Evolutionary conservation across 208 protist genomes (phyloP).

Genomic region (Wallacemonas collosoma): DNA sequence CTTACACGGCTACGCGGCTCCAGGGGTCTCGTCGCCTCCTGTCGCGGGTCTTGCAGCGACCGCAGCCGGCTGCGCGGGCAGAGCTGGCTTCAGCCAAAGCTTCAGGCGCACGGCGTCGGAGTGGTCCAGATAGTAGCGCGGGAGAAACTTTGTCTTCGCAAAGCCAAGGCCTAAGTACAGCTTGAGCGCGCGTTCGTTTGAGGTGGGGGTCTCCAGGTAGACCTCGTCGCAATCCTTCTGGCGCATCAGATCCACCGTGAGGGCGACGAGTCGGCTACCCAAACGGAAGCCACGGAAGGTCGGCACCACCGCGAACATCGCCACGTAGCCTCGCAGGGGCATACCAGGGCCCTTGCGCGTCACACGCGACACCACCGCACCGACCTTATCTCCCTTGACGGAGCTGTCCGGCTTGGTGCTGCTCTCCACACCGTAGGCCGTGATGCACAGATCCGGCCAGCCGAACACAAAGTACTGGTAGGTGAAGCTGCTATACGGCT

Average conservation of each 20-base stretch:
- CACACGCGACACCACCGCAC: slow-evolving; percentile 90
- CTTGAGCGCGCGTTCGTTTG: slow-evolving; percentile 89
- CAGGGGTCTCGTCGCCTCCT: neutral
- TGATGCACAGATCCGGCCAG: slow-evolving; percentile 95
- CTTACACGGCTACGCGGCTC: neutral
- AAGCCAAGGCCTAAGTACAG: slow-evolving; percentile 98
- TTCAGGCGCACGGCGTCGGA: slow-evolving; percentile 95
- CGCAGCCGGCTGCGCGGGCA: slow-evolving; percentile 17
- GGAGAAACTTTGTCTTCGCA: slow-evolving; percentile 83
- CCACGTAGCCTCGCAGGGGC: slow-evolving; percentile 95
- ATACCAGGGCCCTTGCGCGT: slow-evolving; percentile 61
- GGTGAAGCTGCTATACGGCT: slow-evolving; percentile 99
- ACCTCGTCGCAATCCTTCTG: slow-evolving; percentile 90
- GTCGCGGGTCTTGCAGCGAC: neutral
- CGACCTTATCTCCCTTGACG: slow-evolving; percentile 80
- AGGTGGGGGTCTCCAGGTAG: slow-evolving; percentile 95
- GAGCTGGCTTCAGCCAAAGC: slow-evolving; percentile 83
- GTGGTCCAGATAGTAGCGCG: slow-evolving; percentile 94
- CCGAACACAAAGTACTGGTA: slow-evolving; percentile 98
- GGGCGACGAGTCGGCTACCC: slow-evolving; percentile 88
- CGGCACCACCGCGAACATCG: slow-evolving; percentile 97
- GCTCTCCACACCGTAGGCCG: slow-evolving; percentile 78
- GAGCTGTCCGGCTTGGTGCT: slow-evolving; percentile 49
- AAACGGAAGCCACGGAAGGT: slow-evolving; percentile 90
- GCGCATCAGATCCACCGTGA: slow-evolving; percentile 93